Percentiles rank a stretch among this genome's conserved stretches.
Evolutionary conservation across 1,284 basidiomycete genomes (phyloP).

Genomic region (Rhodotorula sp.): DNA sequence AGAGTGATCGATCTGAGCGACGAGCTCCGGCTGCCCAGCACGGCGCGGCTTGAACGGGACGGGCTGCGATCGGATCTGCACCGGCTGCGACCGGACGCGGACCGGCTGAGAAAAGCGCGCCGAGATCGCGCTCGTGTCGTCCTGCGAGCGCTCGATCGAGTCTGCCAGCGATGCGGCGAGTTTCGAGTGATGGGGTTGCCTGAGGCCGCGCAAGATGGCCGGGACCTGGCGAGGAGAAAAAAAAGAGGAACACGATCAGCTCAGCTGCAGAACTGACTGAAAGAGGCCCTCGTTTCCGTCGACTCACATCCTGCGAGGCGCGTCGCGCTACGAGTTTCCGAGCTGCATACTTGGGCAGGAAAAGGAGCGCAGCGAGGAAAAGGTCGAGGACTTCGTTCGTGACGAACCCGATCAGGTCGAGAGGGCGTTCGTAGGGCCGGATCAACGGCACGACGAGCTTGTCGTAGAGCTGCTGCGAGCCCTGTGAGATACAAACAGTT

Average conservation of each 20-base stretch:
- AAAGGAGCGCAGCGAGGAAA: conserved; percentile 2
- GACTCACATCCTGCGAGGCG: conserved; percentile 2
- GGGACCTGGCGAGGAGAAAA: conserved; percentile 14
- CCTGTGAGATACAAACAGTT: conserved; percentile 16
- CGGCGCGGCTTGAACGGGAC: not conserved
- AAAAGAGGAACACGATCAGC: no score
- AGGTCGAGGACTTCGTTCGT: conserved; percentile 24
- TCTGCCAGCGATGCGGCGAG: conserved; percentile 24
- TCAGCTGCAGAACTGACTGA: not conserved
- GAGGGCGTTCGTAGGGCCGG: conserved; percentile 29
- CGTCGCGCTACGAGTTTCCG: not conserved
- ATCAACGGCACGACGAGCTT: conserved; percentile 27
- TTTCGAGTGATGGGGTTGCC: conserved; percentile 9
- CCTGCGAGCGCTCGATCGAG: conserved; percentile 19
- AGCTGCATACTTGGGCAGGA: conserved; percentile 8
- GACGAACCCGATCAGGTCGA: conserved; percentile 31
- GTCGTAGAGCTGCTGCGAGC: conserved; percentile 29
- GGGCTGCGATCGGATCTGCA: not conserved
- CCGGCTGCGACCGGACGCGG: conserved; percentile 1
- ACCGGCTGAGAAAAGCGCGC: conserved; percentile 19
- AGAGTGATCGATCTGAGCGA: not conserved
- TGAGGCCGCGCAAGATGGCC: conserved; percentile 25
- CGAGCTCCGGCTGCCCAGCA: no score
- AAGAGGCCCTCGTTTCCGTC: not conserved
- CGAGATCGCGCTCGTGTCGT: conserved; percentile 14